These are phyloP conservation scores for Fusarium phyllophilum DNA, from an alignment of 2,329 filamentous ascomycete species.

Conservation along the genomic window DNA sequence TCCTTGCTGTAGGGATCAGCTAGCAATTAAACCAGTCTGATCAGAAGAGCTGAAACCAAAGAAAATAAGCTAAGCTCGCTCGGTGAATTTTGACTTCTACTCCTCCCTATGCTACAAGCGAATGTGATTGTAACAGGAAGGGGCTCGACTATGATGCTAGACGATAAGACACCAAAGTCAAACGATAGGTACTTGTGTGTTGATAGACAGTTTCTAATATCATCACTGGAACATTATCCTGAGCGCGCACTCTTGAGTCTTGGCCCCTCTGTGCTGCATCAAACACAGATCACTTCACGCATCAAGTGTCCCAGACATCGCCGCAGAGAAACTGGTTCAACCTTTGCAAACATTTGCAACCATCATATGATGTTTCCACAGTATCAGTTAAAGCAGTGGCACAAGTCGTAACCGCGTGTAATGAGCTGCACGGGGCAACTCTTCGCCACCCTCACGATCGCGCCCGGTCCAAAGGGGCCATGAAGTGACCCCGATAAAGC, in stretches of 20 bases:
- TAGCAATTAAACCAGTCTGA: no score
- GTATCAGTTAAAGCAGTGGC: no score
- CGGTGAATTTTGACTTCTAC: not conserved
- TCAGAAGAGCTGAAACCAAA: not conserved
- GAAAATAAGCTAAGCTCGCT: not conserved
- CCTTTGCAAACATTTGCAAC: no score
- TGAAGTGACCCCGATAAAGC: not conserved
- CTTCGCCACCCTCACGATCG: not conserved
- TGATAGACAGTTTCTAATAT: not conserved
- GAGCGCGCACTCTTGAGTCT: not conserved
- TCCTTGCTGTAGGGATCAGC: no score
- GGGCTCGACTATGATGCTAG: not conserved
- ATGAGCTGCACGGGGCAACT: no score
- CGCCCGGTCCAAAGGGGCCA: not conserved
- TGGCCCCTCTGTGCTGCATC: not conserved
- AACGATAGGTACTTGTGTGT: not conserved
- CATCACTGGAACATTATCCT: accelerated
- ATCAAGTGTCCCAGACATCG: not conserved
- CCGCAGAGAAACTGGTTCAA: not conserved
- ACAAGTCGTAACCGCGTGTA: not conserved
- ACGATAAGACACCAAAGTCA: not conserved
- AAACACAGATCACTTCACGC: not conserved
- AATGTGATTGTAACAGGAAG: not conserved
- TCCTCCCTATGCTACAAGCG: not conserved
- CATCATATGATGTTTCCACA: not conserved